Conservation (phyloP, 306 rosid genomes). For the Dalbergia cultrata region DNA sequence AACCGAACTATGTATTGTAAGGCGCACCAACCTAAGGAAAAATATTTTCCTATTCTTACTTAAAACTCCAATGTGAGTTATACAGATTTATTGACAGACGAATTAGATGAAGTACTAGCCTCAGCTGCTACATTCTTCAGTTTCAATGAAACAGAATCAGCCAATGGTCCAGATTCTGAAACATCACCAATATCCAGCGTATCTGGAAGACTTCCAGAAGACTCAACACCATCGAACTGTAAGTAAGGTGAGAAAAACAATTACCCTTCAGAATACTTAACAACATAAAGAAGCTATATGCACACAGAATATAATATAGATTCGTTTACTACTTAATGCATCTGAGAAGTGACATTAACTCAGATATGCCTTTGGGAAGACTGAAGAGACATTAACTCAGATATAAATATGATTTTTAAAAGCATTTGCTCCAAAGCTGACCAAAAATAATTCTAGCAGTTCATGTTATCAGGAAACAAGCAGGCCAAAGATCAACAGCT, state of each 20-base stretch:
- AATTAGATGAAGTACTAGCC: constrained; percentile 62
- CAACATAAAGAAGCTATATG: background rate
- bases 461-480: constrained; percentile 14
- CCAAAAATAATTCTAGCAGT: constrained; percentile 29
- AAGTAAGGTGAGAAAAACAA: constrained; percentile 39
- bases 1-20: constrained; percentile 33
- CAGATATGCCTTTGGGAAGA: background rate
- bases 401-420: constrained; percentile 1
- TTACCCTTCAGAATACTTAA: constrained; percentile 15
- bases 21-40: constrained; percentile 36
- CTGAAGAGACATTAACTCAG: constrained; percentile 22
- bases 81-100: constrained; percentile 39
- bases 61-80: constrained; percentile 48
- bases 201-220: constrained; percentile 81
- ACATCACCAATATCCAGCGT: constrained; percentile 87
- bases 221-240: constrained; percentile 61
- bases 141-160: constrained; percentile 56
- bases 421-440: background rate
- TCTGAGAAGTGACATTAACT: constrained; percentile 25
- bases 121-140: constrained; percentile 65
- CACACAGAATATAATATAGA: background rate
- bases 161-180: constrained; percentile 63
- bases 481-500: constrained; percentile 6
- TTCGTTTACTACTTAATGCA: constrained; percentile 13
- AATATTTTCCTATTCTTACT: constrained; percentile 47